Conservation (phyloP, 345 rosid genomes). For the Eucalyptus rudis region DNA sequence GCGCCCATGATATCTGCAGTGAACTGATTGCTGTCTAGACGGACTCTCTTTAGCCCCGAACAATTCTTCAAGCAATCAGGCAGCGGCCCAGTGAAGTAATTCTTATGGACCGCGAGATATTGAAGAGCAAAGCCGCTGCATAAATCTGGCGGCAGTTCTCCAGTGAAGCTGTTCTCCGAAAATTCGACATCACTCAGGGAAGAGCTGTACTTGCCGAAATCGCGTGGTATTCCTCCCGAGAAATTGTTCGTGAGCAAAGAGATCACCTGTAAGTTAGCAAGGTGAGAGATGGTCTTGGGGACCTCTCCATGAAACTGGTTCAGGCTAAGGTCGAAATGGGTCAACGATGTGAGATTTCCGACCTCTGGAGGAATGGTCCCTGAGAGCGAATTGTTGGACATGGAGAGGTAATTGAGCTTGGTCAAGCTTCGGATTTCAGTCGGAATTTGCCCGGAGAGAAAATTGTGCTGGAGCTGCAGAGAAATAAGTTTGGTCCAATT, state of each 20-base stretch:
- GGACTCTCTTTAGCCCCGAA: slow-evolving; percentile 17
- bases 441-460: slow-evolving; percentile 39
- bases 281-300: too few species aligned
- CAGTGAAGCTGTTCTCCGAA: slow-evolving; percentile 46
- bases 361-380: too few species aligned
- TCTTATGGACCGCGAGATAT: slow-evolving; percentile 13
- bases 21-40: slow-evolving; percentile 38
- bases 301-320: too few species aligned
- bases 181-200: slow-evolving; percentile 20
- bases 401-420: slow-evolving; percentile 12
- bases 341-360: too few species aligned
- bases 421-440: slow-evolving; percentile 18
- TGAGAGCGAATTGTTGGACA: slow-evolving; percentile 17
- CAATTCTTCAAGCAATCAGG: slow-evolving; percentile 49
- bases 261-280: too few species aligned
- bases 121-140: slow-evolving; percentile 33
- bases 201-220: slow-evolving; percentile 40
- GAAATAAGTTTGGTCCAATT: too few species aligned
- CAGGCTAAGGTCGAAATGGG: fast-evolving
- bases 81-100: slow-evolving; percentile 41
- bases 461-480: too few species aligned
- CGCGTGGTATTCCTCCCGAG: slow-evolving; percentile 14
- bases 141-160: slow-evolving; percentile 43
- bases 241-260: fast-evolving
- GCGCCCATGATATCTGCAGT: slow-evolving; percentile 38